Conservation (phyloP, 2,329 filamentous ascomycete species). For the Dryadomyces sulphureus region DNA sequence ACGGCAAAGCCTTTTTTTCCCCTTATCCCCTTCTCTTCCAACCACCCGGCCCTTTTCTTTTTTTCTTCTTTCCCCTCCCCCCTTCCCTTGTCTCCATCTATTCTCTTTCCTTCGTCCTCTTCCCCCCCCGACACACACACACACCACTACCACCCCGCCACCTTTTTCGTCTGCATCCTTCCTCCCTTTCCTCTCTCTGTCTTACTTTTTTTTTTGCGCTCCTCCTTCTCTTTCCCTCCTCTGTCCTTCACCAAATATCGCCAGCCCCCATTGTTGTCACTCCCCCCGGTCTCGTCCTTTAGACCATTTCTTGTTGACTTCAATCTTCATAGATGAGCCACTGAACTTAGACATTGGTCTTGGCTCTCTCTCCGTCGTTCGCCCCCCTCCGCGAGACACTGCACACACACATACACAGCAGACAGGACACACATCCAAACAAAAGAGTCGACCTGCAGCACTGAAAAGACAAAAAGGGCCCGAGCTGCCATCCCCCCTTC, state of each 20-base stretch:
- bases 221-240: conserved; percentile 16
- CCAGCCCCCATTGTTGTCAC: not conserved
- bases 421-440: not conserved
- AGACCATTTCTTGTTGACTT: not conserved
- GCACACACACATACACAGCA: not conserved
- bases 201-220: conserved; percentile 10
- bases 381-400: conserved; percentile 1
- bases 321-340: conserved; percentile 3
- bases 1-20: conserved; percentile 8
- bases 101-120: conserved; percentile 10
- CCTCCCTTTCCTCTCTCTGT: conserved; percentile 13
- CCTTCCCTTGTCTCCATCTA: conserved; percentile 10
- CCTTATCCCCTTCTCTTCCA: conserved; percentile 9
- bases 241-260: conserved; percentile 11
- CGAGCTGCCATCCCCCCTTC: not conserved
- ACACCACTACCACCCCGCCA: conserved; percentile 16
- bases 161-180: conserved; percentile 14
- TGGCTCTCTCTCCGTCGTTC: not conserved
- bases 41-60: conserved; percentile 8
- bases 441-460: not conserved
- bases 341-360: conserved; percentile 5
- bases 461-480: not conserved
- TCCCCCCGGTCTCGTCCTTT: not conserved
- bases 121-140: conserved; percentile 7
- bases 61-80: conserved; percentile 5